Evolutionary conservation across 2,329 filamentous ascomycete species (phyloP), one percentile per base, ranked within the genome.

Genomic region (Cordyceps pruinosa): DNA sequence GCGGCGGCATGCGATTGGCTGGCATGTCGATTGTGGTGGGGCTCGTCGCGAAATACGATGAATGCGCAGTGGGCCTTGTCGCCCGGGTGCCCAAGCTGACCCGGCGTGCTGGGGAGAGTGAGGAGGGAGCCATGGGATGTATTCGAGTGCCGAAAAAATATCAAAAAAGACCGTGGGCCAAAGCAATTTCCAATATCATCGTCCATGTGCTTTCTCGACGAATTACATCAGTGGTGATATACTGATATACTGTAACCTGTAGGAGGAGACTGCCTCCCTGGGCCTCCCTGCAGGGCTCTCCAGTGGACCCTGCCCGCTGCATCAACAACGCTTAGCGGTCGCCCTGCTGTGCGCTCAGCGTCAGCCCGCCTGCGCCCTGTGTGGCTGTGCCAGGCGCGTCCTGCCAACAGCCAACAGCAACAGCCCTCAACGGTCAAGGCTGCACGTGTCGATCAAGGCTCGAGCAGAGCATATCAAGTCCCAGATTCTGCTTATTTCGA

Each of bases 21-120:
- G 3, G 12, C 1, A 4, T 4, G 19, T 17, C 7, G 15, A 3
- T 46, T 53, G 19, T 9, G 17, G n/a, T 41, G 56, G 48, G 13
- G 19, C 32, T 1, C 3, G 6, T 44, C 21, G 47, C n/a, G 21
- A 30, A 56, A 58, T 56, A 58, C 58, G 58, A 58, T 44, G 56
- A 58, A 60, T 56, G 58, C 58, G 58, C 26, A 19, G 41, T 41
- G 57, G 44, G 26, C 7, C 30, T 21, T 21, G 21, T 4, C 21
- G 32, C 30, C 28, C 30, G 12, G 35, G 17, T 10, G n/a, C 28
- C 7, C 32, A 37, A 26, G 46, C 46, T 49, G 32, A 49, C 46
- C 46, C 28, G 17, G 21, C 42, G n/a, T 15, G 23, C 23, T 46
- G 25, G 44, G 25, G 7, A 30, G 8, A n/a, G n/a, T 5, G n/a